phyloP scores from a whole-genome alignment of 2,329 filamentous ascomycete genomes.

The Aspergillus caelatus region DNA sequence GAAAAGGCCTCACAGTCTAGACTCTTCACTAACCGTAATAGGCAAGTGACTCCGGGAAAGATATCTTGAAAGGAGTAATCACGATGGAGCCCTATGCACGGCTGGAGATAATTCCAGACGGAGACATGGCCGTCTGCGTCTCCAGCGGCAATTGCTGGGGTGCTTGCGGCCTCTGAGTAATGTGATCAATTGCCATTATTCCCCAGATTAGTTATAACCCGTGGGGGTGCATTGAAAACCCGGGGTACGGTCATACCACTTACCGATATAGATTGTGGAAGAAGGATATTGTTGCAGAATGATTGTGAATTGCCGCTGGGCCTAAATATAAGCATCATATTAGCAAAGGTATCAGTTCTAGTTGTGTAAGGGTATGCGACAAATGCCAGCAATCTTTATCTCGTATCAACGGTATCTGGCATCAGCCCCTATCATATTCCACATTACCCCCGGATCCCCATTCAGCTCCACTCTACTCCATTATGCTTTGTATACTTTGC shows the following conservation, averaged over 20 bases:
- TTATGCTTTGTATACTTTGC: neutral
- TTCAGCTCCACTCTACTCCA: neutral
- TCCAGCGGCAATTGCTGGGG: neutral
- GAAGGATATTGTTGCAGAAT: neutral
- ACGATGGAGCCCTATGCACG: neutral
- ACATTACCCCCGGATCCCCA: neutral
- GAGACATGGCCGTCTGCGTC: too few relatives aligned
- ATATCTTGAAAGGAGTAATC: neutral
- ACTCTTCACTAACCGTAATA: neutral
- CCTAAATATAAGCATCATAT: neutral
- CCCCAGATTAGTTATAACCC: neutral
- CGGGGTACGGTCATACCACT: neutral
- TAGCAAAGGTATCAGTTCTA: neutral
- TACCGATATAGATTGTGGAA: neutral
- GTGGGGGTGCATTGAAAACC: neutral
- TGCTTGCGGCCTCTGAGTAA: neutral
- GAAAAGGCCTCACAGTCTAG: neutral
- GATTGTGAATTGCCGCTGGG: rapidly evolving
- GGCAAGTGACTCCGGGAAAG: neutral
- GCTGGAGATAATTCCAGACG: neutral
- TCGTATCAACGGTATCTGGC: neutral
- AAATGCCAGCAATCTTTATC: neutral
- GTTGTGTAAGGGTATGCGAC: neutral
- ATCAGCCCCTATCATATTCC: neutral
- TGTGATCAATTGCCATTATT: neutral